Base-by-base conservation (phyloP, 345 rosid genomes). In the Pistacia vera region DNA sequence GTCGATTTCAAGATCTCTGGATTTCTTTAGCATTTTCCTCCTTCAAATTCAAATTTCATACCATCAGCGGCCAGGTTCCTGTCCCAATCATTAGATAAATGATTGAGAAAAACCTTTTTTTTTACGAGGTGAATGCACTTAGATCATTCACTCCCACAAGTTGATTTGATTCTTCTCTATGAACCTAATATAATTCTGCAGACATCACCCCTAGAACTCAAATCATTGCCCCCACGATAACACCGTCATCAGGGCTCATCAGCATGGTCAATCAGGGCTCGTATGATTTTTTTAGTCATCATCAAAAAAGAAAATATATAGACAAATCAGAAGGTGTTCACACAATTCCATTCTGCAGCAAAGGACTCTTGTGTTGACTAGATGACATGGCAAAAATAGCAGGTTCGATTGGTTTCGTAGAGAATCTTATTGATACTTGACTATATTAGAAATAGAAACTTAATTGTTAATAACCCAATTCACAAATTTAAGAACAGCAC, bases 11-110 rank as follows among this genome's bases (percentile, higher is more conserved):
- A 89, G 86, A 75, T 92, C 95, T 78, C 95, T 0, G 90, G 90
- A 70, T 86, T 91, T 83, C 94, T 85, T 71, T 87, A 12, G 93
- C 91, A 44, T 81, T 90, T 80, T 77, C 87, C 83, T 92, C 95
- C 77, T 91, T 90, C 76, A 90, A 62, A n/a, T 95, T 89, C 95
- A 70, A 96, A 79, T 76, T 80, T 70, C 82, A 90, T 78, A 55
- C 91, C 95, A 73, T 92, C 93, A 71, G 92, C 35, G 99, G 99
- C 97, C 99, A 96, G 36, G 86, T 80, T 89, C 80, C 97, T 96
- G 85, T 68, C 69, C 77, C 70, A 12, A 41, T 41, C 8, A 41
- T 6, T 0, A 6, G 8, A 41, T 6, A 41, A 41, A 5, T 8
- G 5, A 41, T 41, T 41, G 8, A 41, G 46, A 41, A 41, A 41